Evolutionary conservation across 2,329 filamentous ascomycete genomes (phyloP), one percentile per base, ranked within the genome.

Genomic region (Penicillium sp.): DNA sequence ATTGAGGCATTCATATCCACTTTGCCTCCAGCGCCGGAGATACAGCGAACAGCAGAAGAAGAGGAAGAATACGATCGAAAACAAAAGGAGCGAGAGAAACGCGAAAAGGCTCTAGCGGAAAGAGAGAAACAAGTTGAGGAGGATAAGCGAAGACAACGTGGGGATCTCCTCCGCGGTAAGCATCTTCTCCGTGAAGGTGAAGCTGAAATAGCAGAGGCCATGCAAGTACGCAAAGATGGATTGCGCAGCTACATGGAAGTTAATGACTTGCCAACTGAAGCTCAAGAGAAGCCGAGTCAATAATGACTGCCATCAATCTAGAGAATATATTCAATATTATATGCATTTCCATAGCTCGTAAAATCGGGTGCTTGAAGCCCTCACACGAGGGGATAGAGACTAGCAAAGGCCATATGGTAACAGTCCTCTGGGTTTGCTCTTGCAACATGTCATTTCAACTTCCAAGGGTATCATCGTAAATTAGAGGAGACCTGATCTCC

Each of bases 1-100:
- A 72, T 79, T 36, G 71, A 76, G 54, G 64, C 75, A 9, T 77
- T 76, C 50, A 75, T 79, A 43, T 72, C 74, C 21, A 77, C 75
- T 5, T 60, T 79, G 14, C 68, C 74, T 5, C 62, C 71, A 5
- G 62, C 75, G 1, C 75, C 76, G 3, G 70, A 74, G 26, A 61
- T 65, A 18, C 59, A 71, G 14, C 60, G 76, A 39, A 71, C 74
- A 18, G 65, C 67, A 1, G 72, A 77, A 46, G 69, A 77, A 51
- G 66, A 71, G 51, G 69, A 72, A 47, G 69, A 71, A 40, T 60
- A 66, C 18, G 64, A 70, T n/a, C 73, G 64, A 52, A 76, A 71
- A 59, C 69, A 62, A 48, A 39, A 68, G 14, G 75, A 78, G 39
- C 70, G 76, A 5, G 73, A 77, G 56, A 75, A 72, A 52, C 73